Conservation (phyloP, 768 basidiomycete genomes). For the Pisolithus sp. region DNA sequence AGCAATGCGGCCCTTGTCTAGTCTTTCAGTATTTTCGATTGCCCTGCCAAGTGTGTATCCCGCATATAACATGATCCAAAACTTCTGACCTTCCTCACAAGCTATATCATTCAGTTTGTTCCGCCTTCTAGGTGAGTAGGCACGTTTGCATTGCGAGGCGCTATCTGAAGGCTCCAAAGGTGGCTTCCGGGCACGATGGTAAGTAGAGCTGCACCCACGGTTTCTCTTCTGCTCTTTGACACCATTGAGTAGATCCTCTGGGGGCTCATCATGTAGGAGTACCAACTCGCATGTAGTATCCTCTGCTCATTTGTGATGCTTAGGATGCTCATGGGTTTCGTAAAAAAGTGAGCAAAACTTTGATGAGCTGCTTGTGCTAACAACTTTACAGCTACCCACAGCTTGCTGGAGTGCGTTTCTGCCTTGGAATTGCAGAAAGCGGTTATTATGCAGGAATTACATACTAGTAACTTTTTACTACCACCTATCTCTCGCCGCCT, state of each 20-base stretch:
- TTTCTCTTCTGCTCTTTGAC: background rate
- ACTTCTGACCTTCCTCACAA: background rate
- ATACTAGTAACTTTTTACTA: conserved; percentile 46
- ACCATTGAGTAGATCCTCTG: conserved; percentile 42
- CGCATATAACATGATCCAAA: background rate
- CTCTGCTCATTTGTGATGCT: background rate
- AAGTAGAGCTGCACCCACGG: conserved; percentile 6
- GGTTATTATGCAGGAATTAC: conserved; percentile 69
- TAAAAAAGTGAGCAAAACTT: conserved; percentile 43
- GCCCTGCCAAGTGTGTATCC: background rate
- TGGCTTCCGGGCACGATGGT: conserved; percentile 68
- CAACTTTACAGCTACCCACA: conserved; percentile 45
- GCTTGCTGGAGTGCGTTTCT: conserved; percentile 50
- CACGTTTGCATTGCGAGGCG: background rate
- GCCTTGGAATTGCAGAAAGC: conserved; percentile 61
- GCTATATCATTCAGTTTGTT: conserved; percentile 49
- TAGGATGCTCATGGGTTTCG: conserved; percentile 59
- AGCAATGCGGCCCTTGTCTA: no score
- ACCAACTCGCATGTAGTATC: no score
- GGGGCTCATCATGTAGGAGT: conserved; percentile 55
- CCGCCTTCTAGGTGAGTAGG: conserved; percentile 50
- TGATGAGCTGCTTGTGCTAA: background rate
- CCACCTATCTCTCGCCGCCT: conserved; percentile 8
- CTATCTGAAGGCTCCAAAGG: conserved; percentile 18
- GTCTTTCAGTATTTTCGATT: background rate